Evolutionary conservation across 2,329 filamentous ascomycete genomes (phyloP).

Genomic region (Beauveria australis): DNA sequence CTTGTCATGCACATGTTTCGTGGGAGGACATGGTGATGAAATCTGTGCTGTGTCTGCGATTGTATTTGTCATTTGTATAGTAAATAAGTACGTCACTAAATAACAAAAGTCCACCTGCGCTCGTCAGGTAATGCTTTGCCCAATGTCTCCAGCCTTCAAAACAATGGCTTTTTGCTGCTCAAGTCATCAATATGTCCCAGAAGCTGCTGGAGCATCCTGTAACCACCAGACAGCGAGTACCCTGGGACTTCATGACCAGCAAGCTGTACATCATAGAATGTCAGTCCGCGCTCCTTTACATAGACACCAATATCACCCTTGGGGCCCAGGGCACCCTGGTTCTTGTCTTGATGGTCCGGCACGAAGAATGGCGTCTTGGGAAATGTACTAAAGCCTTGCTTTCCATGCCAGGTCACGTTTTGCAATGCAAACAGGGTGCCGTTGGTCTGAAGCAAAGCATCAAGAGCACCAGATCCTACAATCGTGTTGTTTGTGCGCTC

Average conservation of each 20-base stretch:
- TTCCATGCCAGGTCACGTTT: slow-evolving; percentile 64
- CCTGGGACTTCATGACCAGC: slow-evolving; percentile 15
- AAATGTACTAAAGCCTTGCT: slow-evolving; percentile 51
- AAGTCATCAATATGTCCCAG: slow-evolving; percentile 12
- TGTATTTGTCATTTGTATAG: no score
- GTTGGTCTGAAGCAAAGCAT: slow-evolving; percentile 55
- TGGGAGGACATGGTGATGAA: no score
- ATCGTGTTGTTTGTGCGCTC: slow-evolving; percentile 16
- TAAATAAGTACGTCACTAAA: no score
- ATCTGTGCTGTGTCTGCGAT: no score
- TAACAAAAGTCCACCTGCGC: no score
- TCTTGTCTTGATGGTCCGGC: slow-evolving; percentile 23
- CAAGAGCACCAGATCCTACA: slow-evolving; percentile 13
- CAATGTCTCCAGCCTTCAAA: neutral
- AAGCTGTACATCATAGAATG: slow-evolving; percentile 13
- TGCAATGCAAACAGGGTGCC: slow-evolving; percentile 58
- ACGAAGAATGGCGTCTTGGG: slow-evolving; percentile 24
- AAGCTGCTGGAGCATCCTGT: slow-evolving; percentile 14
- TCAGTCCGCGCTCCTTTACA: slow-evolving; percentile 14
- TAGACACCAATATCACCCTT: slow-evolving; percentile 12
- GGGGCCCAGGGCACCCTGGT: slow-evolving; percentile 8
- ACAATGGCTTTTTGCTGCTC: slow-evolving; percentile 3
- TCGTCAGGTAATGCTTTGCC: neutral
- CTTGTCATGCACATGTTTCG: no score
- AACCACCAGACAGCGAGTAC: slow-evolving; percentile 12